phyloP scores from a whole-genome alignment of 306 rosid species.

The Gastrolobium bilobum region DNA sequence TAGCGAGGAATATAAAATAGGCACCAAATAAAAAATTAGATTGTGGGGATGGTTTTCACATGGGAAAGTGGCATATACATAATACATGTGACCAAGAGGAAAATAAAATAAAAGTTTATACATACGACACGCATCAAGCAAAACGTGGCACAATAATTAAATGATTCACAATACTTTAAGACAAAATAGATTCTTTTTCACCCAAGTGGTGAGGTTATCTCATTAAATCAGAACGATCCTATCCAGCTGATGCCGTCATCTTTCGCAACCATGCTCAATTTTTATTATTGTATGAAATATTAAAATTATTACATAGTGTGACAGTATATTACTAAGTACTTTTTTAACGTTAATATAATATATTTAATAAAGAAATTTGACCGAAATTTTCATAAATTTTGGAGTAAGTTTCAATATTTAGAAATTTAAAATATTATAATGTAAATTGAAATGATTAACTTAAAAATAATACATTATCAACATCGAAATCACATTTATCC shows the following conservation, averaged over 20 bases:
- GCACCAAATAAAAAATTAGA: neutral
- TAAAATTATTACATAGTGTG: too few relatives aligned
- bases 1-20: neutral
- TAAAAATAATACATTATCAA: too few relatives aligned
- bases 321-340: too few relatives aligned
- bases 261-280: slow-evolving; percentile 32
- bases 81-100: slow-evolving; percentile 53
- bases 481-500: too few relatives aligned
- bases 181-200: neutral
- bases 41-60: slow-evolving; percentile 3
- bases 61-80: slow-evolving; percentile 50
- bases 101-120: slow-evolving; percentile 42
- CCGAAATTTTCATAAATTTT: too few relatives aligned
- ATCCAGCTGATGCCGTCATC: slow-evolving; percentile 34
- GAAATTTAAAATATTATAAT: too few relatives aligned
- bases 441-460: too few relatives aligned
- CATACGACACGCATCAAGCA: slow-evolving; percentile 49
- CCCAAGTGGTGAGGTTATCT: neutral
- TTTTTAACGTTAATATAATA: too few relatives aligned
- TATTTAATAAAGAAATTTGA: too few relatives aligned
- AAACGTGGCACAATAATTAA: slow-evolving; percentile 59
- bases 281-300: neutral
- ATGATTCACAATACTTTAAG: neutral
- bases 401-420: too few relatives aligned
- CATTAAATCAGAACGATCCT: slow-evolving; percentile 18